Evolutionary conservation across 73 alveolate species (phyloP).

Genomic region (Paramecium caudatum): DNA sequence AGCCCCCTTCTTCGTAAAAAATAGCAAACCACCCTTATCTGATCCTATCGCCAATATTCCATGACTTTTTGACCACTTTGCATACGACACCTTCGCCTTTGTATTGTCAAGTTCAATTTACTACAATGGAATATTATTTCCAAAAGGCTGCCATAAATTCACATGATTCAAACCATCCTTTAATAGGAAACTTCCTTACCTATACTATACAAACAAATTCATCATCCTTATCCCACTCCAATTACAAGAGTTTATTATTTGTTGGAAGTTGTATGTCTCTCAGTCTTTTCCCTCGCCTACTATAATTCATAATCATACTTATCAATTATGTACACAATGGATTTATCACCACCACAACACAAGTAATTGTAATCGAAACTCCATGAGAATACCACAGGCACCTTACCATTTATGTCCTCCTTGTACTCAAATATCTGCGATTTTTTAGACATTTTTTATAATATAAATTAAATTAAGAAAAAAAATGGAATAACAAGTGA

Average conservation of each 20-base stretch:
- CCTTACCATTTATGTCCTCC: constrained; percentile 71
- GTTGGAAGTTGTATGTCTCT: constrained; percentile 88
- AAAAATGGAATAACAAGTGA: no score
- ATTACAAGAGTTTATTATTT: constrained; percentile 85
- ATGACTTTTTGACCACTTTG: constrained; percentile 95
- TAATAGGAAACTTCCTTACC: constrained; percentile 67
- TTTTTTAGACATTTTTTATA: neutral
- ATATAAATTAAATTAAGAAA: neutral
- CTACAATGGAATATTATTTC: constrained; percentile 64
- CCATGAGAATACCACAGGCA: constrained; percentile 70
- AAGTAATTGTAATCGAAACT: constrained; percentile 72
- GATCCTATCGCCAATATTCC: constrained; percentile 98
- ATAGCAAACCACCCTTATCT: constrained; percentile 97
- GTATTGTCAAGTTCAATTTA: constrained; percentile 80
- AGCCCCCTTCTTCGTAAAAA: constrained; percentile 97
- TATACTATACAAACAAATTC: constrained; percentile 97
- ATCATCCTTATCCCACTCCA: constrained; percentile 98
- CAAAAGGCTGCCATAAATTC: constrained; percentile 79
- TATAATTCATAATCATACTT: constrained; percentile 24
- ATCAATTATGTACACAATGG: constrained; percentile 68
- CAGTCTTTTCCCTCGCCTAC: constrained; percentile 89
- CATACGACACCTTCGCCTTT: constrained; percentile 93
- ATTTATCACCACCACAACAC: constrained; percentile 69
- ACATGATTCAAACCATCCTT: constrained; percentile 67
- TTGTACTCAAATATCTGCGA: constrained; percentile 53